Conservation (phyloP, 1,284 basidiomycete genomes). For the Gymnopus androsaceus region DNA sequence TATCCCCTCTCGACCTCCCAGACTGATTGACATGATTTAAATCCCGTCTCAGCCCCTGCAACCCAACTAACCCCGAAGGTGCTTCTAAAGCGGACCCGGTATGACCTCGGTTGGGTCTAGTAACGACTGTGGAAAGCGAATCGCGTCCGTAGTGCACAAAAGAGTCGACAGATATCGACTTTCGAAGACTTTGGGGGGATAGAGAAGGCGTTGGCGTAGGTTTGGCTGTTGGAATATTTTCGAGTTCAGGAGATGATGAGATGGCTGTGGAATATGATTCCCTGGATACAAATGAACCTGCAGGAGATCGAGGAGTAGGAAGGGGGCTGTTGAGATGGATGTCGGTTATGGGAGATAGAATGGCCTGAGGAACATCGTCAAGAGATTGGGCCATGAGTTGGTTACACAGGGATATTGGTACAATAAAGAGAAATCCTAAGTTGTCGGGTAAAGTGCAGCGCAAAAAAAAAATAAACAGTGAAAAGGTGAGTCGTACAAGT, state of each 20-base stretch:
- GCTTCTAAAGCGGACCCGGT: slow-evolving; percentile 33
- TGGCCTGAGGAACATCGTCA: slow-evolving; percentile 1
- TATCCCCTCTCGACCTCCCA: slow-evolving; percentile 54
- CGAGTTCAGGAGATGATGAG: slow-evolving; percentile 15
- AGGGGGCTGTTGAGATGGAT: background rate
- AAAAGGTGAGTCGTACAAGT: too few relatives aligned
- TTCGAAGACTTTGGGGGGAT: slow-evolving; percentile 51
- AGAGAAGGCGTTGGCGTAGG: slow-evolving; percentile 2
- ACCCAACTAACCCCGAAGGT: slow-evolving; percentile 28
- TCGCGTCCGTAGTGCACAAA: slow-evolving; percentile 54
- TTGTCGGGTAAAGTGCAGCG: too few relatives aligned
- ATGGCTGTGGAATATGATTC: slow-evolving; percentile 16
- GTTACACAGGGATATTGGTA: background rate
- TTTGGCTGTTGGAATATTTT: slow-evolving; percentile 1
- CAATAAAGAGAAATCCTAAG: background rate
- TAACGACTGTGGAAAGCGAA: slow-evolving; percentile 29
- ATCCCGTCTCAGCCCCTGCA: slow-evolving; percentile 34
- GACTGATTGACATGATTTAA: slow-evolving; percentile 34
- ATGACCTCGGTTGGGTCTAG: slow-evolving; percentile 39
- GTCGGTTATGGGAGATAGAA: background rate
- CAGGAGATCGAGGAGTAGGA: slow-evolving; percentile 1
- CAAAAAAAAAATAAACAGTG: too few relatives aligned
- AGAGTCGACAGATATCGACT: slow-evolving; percentile 76
- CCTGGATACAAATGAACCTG: slow-evolving; percentile 13
- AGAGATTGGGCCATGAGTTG: slow-evolving; percentile 2